Percentiles rank a stretch among this genome's conserved stretches.
Evolutionary conservation across 306 rosid genomes (phyloP).

Genomic region (Crotalaria pallida): DNA sequence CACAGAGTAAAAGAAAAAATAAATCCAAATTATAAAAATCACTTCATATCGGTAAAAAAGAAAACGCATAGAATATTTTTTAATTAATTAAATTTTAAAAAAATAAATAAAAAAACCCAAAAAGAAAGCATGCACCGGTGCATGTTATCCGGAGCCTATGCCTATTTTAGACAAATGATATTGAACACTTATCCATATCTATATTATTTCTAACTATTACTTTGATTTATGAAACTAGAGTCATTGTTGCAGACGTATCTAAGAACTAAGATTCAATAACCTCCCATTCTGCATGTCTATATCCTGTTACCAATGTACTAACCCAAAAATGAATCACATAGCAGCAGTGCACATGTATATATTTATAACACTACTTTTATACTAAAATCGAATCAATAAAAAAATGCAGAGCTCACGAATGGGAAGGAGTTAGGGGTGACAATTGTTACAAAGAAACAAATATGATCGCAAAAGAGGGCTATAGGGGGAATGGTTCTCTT

Average conservation of each 20-base stretch:
- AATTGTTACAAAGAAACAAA: constrained; percentile 63
- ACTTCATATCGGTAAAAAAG: too few species aligned
- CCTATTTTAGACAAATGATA: neutral
- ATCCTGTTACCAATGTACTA: neutral
- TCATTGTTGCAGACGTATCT: neutral
- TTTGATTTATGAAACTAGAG: too few species aligned
- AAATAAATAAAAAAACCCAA: too few species aligned
- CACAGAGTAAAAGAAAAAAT: too few species aligned
- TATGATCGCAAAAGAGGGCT: constrained; percentile 44
- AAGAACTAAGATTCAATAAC: neutral
- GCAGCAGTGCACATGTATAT: neutral
- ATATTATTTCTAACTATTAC: neutral
- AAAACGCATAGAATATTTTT: too few species aligned
- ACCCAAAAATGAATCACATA: neutral
- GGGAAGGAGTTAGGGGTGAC: constrained; percentile 51
- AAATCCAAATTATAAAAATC: too few species aligned
- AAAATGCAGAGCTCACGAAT: constrained; percentile 60
- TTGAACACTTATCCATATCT: neutral
- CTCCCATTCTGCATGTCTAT: neutral
- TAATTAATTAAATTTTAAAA: too few species aligned
- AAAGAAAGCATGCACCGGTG: too few species aligned
- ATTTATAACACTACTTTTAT: neutral
- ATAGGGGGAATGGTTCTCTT: constrained; percentile 54
- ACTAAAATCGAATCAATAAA: neutral
- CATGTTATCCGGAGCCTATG: too few species aligned